Evolutionary conservation across 768 basidiomycete genomes (phyloP), one percentile per base, ranked within the genome.

Genomic region (Boletus insuetus): DNA sequence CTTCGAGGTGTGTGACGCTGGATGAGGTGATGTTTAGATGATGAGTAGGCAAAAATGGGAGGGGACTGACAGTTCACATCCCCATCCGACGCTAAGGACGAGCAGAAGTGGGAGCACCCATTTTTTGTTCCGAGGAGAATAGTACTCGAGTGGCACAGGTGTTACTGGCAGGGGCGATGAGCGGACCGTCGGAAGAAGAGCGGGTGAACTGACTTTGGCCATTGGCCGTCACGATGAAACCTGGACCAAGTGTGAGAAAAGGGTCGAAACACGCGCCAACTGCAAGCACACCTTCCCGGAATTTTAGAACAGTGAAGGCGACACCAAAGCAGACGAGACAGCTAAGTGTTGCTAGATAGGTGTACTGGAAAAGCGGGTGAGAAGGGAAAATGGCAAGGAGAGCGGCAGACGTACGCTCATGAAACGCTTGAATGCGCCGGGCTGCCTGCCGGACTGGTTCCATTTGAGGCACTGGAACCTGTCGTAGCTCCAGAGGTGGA

Each of bases 401-500:
- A 20, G 49, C 26, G 41, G 32, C 4, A 26, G n/a, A 77, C 84
- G 65, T 65, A 91, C 88, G n/a, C 88, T 92, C 91, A 93, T 93
- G 65, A 93, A 79, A 48, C 91, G 80, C 73, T 88, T 91, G 80
- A 93, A 93, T 13, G 90, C 84, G 53, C 91, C 91, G 53, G 86
- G 87, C 67, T 89, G 87, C 49, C 87, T 79, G 34, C 87, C 88
- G 14, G 84, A 78, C 66, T 83, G 59, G 46, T 40, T 78, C 88
- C 89, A 91, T 69, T 75, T 79, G 44, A 91, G 70, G 70, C 90
- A 91, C 58, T 83, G 78, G 70, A 91, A 88, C 55, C 73, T 78
- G 73, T 92, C 90, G 64, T 91, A 92, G 58, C 74, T 76, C 87
- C 87, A 92, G n/a, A 92, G 79, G 68, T 92, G 90, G 61, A 81